Base-by-base conservation (phyloP, 2,329 filamentous ascomycete species). In the Furcasterigmium sp. region DNA sequence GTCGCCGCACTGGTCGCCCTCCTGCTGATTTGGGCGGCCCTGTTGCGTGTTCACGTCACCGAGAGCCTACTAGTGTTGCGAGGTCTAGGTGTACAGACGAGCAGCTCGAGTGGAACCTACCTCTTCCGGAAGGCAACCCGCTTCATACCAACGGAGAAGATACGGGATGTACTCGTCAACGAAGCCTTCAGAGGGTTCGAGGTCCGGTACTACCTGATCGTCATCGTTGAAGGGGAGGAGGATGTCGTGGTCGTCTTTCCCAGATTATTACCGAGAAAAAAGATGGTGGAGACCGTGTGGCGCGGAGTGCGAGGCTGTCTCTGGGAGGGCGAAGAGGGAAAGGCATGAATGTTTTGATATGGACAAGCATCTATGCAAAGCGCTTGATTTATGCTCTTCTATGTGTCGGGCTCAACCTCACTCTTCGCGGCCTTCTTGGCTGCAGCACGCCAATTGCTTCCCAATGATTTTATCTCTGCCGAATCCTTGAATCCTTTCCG, bases 231-330 rank as follows among this genome's bases (percentile, higher is more conserved):
- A 53, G 90, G 84, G 3, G 91, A 97, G 65, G 78, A 84, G 42
- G 84, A 93, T 51, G 78, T 95, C 5, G 87, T 97, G 0, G 91
- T 98, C n/a, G 90, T 97, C 3, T 98, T 98, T 61, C 91, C 91
- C 3, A 77, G 76, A 44, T 64, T 95, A 51, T 60, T 96, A 48
- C 93, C 93, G 0, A 68, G 80, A 45, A 71, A 87, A 44, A 73
- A 70, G 39, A 84, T 95, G 43, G 72, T 97, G 21, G 90, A 96
- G 68, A 77, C 81, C 53, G 91, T 97, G 3, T 97, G 93, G 93
- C 82, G 89, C 54, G 91, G 90, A 1, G 80, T 85, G 3, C 78
- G 87, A 52, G 82, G 78, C 44, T 95, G 91, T 65, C 69, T 98
- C 47, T 94, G 90, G 61, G 89, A 87, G 59, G 72, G 72, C 5